phyloP scores from a whole-genome alignment of 2,329 filamentous ascomycete species.

The Hypoxylon sp. region DNA sequence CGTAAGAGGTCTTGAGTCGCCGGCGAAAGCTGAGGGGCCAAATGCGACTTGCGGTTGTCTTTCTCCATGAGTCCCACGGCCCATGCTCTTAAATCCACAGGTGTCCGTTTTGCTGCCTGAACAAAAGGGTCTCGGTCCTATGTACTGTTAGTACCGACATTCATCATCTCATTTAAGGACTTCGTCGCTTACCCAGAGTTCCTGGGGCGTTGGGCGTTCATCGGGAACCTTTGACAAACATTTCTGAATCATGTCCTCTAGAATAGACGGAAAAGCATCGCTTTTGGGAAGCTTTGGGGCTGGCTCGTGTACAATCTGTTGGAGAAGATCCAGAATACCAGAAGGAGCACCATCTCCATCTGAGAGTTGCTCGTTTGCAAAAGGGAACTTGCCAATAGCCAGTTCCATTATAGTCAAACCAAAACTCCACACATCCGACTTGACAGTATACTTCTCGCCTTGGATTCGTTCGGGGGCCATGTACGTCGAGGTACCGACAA shows the following conservation, averaged over 20 bases:
- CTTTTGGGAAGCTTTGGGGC: slow-evolving; percentile 95
- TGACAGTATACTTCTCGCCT: slow-evolving; percentile 96
- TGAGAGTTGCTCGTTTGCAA: slow-evolving; percentile 77
- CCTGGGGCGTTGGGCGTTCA: slow-evolving; percentile 89
- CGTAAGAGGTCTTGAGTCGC: slow-evolving; percentile 82
- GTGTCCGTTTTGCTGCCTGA: slow-evolving; percentile 95
- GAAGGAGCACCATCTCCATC: slow-evolving; percentile 87
- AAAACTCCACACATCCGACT: slow-evolving; percentile 99
- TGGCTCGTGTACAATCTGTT: slow-evolving; percentile 97
- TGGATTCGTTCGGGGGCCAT: slow-evolving; percentile 99
- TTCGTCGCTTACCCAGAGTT: slow-evolving; percentile 80
- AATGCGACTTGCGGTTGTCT: slow-evolving; percentile 94
- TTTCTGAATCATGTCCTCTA: slow-evolving; percentile 97
- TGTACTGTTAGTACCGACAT: slow-evolving; percentile 46
- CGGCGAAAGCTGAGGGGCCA: slow-evolving; percentile 83
- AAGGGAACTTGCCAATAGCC: slow-evolving; percentile 97
- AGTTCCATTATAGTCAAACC: slow-evolving; percentile 96
- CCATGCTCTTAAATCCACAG: slow-evolving; percentile 94
- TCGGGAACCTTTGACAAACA: slow-evolving; percentile 92
- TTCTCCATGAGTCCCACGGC: slow-evolving; percentile 93
- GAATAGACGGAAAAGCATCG: slow-evolving; percentile 93
- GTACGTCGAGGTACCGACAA: slow-evolving; percentile 98
- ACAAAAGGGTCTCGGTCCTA: slow-evolving; percentile 95
- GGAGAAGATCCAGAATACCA: slow-evolving; percentile 93
- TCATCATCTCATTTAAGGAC: not conserved